Base-by-base conservation (phyloP, 1,139 yeast species). In the Suhomyces terraborum region DNA sequence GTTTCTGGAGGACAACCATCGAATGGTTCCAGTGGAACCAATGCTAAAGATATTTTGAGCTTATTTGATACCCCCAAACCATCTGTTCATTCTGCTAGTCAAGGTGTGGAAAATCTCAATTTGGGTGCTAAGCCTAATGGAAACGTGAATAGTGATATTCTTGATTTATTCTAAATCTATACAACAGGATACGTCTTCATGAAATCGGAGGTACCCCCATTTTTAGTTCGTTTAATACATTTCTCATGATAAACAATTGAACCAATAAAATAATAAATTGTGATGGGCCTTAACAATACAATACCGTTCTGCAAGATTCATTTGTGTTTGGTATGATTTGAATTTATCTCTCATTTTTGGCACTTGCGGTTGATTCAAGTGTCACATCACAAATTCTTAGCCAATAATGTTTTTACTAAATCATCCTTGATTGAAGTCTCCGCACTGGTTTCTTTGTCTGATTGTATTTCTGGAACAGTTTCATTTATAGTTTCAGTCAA, bases 111-210 rank as follows among this genome's bases (percentile, higher is more conserved):
- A 29, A 53, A 61, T 16, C 49, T 67, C 38, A 55, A 59, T 36
- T 46, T 62, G 42, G 32, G 20, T 4, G n/a, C 31, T 18, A 33
- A 36, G n/a, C 23, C 35, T 6, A 42, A 40, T 34, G 36, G 37
- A 21, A 35, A 35, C 31, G 47, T 61, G 18, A 62, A 58, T 48
- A 59, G 68, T 42, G 88, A 83, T 54, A 67, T 83, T 45, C 64
- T 83, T 48, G 85, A 81, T 53, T 64, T 83, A 42, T 79, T 80
- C 52, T 80, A 60, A 59, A n/a, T 13, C 31, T 34, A 30, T 30
- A 30, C 21, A 20, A 14, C 22, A 19, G 8, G 20, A 21, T 19
- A 20, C n/a, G 7, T 6, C 9, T 20, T 12, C 13, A 13, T 16
- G 8, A 8, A 10, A 21, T 17, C 20, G n/a, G 18, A 17, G 13